Base-by-base conservation (phyloP, 2,329 filamentous ascomycete species). In the Colletotrichum tabaci region DNA sequence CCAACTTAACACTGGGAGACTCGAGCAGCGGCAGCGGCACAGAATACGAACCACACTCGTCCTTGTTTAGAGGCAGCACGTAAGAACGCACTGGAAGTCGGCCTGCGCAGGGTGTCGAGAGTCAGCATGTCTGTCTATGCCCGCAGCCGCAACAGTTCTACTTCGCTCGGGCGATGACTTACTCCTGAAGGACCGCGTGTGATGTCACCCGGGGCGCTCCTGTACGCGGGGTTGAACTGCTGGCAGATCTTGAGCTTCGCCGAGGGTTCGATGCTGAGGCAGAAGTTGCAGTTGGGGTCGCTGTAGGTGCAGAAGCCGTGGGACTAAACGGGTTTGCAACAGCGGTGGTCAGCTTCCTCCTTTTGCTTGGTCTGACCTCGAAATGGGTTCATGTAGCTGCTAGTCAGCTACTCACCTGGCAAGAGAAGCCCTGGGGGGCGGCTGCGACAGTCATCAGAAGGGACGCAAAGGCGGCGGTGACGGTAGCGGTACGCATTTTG, bases 251-350 rank as follows among this genome's bases (percentile, higher is more conserved):
- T 26, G 30, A 66, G 15, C 63, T 66, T 66, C 42, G 42, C 40
- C 1, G 61, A 0, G 23, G 38, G 4, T 7, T 38, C 16, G 7
- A 66, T 66, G 44, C 52, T 42, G 3, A 66, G 42, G 44, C 63
- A 66, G 44, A 60, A 60, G 63, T 66, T 66, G 44, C 63, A 66
- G 63, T 66, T 60, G 44, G 53, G 63, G 63, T 66, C 63, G 44
- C 52, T 58, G 53, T 47, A 49, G 15, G 53, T 50, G 44, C 63
- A 66, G 63, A 66, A 66, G 9, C 63, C 63, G 30, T 66, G 40
- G 60, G 60, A 23, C 46, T 62, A 56, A n/a, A 46, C 6, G 16
- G 26, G 18, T 57, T 44, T 5, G 10, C 21, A 57, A 21, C n/a
- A 40, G 21, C 4, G 9, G 35, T 2, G 6, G 18, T 40, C n/a